Evolutionary conservation across 768 basidiomycete genomes (phyloP), one percentile per base, ranked within the genome.

Genomic region (Mycena belliarum): DNA sequence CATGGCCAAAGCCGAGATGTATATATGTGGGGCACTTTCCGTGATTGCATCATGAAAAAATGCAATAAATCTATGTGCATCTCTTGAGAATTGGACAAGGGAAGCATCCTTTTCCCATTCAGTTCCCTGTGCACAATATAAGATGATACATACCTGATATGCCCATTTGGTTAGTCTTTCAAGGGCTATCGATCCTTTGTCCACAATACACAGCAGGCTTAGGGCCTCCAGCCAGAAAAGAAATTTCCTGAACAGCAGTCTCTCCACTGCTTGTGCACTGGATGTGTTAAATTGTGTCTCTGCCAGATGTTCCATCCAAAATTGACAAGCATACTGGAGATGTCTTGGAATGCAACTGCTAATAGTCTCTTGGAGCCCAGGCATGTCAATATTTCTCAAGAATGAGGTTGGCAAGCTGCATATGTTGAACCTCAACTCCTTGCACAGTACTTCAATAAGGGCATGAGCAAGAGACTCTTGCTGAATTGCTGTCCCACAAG

Each of bases 251-350:
- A 21, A 25, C 15, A 63, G 50, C 25, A 60, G 43, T 26, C 24
- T 20, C 25, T 57, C 29, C 8, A 50, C 54, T 44, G 32, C n/a
- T 21, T 25, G n/a, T 4, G 33, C 33, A 35, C 33, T 32, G 6
- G 5, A 6, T 35, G 33, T 4, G 11, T 8, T 15, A 35, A 14
- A 32, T 25, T 2, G 43, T 40, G 49, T 45, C 15, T 6, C 24
- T 23, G 4, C 48, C 25, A 57, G 33, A 44, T 63, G 62, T 20
- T 37, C 29, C 20, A 26, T 37, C 62, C 62, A 63, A 28, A 46
- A 63, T 16, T 38, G 62, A 35, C 49, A 63, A 21, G 54, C 43
- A 47, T 63, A 61, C 23, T 42, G 52, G 3, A 63, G 35, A 38
- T 50, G 37, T 15, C 15, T 24, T 8, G 62, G 15, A 6, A 60